Percentiles rank a stretch among this genome's conserved stretches.
Evolutionary conservation across 164 flowering plant species (phyloP).

Genomic region (Akebia trifoliata): DNA sequence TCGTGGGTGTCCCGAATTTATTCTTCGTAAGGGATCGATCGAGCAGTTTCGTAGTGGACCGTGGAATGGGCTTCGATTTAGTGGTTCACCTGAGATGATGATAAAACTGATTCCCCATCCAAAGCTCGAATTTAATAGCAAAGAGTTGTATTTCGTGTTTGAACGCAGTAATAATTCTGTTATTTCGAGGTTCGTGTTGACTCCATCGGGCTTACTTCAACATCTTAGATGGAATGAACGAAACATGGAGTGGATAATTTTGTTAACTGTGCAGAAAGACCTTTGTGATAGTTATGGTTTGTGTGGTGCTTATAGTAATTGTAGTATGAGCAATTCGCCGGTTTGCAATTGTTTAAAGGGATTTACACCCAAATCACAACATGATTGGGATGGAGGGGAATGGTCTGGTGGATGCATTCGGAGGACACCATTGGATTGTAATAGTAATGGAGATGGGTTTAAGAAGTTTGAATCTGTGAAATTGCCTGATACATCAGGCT

Average conservation of each 20-base stretch:
- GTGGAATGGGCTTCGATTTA: conserved; percentile 16
- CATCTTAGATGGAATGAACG: conserved; percentile 8
- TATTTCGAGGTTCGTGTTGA: conserved; percentile 7
- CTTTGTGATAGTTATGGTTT: background rate
- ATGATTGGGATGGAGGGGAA: conserved; percentile 10
- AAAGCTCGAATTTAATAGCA: background rate
- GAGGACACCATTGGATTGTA: conserved; percentile 18
- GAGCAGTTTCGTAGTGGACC: too few relatives aligned
- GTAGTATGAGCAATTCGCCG: background rate
- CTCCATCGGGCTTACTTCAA: conserved; percentile 9
- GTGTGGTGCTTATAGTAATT: conserved; percentile 7
- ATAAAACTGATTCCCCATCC: background rate
- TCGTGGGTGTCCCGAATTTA: too few relatives aligned
- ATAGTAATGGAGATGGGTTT: conserved; percentile 20
- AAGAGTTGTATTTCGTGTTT: conserved; percentile 6
- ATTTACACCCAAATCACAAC: conserved; percentile 10
- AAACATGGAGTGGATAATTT: background rate
- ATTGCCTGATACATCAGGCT: conserved; percentile 19
- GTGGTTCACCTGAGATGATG: conserved; percentile 5
- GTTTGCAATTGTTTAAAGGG: conserved; percentile 18
- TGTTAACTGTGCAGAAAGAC: background rate
- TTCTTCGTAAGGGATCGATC: too few relatives aligned
- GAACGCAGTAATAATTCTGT: background rate
- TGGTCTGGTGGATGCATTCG: conserved; percentile 27
- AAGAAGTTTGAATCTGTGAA: conserved; percentile 13